Evolutionary conservation across 2,329 filamentous ascomycete genomes (phyloP).

Genomic region (Lasiodiplodia gonubiensis): DNA sequence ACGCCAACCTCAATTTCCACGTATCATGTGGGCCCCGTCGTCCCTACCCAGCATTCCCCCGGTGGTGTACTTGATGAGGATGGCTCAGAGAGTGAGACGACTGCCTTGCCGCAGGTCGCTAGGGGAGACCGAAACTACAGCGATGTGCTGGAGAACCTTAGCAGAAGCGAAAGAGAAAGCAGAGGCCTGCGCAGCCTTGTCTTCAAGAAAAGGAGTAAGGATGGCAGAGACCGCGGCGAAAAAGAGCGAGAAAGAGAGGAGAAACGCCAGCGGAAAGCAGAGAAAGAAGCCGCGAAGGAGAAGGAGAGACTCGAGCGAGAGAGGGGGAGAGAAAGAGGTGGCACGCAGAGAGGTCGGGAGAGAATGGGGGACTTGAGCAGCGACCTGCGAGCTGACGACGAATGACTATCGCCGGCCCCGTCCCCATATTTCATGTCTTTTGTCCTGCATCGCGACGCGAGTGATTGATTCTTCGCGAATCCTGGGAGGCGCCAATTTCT

Average conservation of each 20-base stretch:
- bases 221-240: slow-evolving; percentile 35
- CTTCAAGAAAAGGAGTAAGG: slow-evolving; percentile 17
- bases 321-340: slow-evolving; percentile 13
- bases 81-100: slow-evolving; percentile 42
- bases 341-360: slow-evolving; percentile 16
- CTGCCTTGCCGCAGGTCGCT: slow-evolving; percentile 42
- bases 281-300: slow-evolving; percentile 15
- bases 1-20: slow-evolving; percentile 31
- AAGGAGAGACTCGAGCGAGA: slow-evolving; percentile 16
- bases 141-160: slow-evolving; percentile 21
- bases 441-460: slow-evolving; percentile 20
- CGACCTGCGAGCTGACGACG: slow-evolving; percentile 14
- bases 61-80: slow-evolving; percentile 36
- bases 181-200: slow-evolving; percentile 22
- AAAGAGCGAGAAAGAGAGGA: slow-evolving; percentile 30
- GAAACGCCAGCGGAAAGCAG: slow-evolving; percentile 21
- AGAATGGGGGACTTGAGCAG: slow-evolving; percentile 1
- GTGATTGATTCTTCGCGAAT: background rate
- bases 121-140: slow-evolving; percentile 16
- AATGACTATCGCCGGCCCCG: slow-evolving; percentile 11
- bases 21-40: slow-evolving; percentile 35
- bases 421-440: slow-evolving; percentile 20
- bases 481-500: slow-evolving; percentile 14
- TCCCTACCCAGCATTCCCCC: slow-evolving; percentile 37
- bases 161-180: slow-evolving; percentile 23